Base-by-base conservation (phyloP, 495 filamentous ascomycete species). In the Aspergillus bridgeri region DNA sequence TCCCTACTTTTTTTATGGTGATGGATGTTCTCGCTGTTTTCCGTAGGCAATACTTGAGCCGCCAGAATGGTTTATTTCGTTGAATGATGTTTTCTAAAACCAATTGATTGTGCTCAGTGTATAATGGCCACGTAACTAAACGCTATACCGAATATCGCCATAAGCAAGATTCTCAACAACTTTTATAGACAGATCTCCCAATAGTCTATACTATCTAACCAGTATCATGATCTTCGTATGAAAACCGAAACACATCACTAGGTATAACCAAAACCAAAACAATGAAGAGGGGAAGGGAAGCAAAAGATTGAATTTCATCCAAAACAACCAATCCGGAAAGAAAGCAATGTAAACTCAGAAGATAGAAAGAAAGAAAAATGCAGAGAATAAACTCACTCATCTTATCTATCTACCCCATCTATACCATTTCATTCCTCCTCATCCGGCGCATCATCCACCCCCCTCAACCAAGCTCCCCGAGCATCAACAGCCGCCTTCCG, bases 401-500 rank as follows among this genome's bases (percentile, higher is more conserved):
- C 7, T 7, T 27, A 27, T 27, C 25, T 27, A 38, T 38, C 13
- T 38, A 38, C 17, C 33, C 17, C 3, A 59, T 44, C 45, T 48
- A 29, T n/a, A n/a, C n/a, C n/a, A 27, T 6, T 42, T 64, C 66
- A 77, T 29, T 81, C 79, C 1, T 85, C 81, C 20, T 83, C 79
- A 24, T 79, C 83, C 4, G 77, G 79, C 19, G 85, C 86, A 75
- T 86, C 87, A 68, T 88, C 74, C 19, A 80, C 79, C 33, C 68
- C 65, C 45, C 77, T 69, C 43, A 86, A 70, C 88, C 88, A 91
- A 45, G 73, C 82, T n/a, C 72, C 77, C 33, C 87, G 63, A 68
- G 86, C 87, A 75, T 83, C 82, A 25, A 91, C 87, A 23, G 85
- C 87, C 47, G 84, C 83, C 64, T 83, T 83, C 29, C 88, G 78